These are phyloP conservation scores for Linanthus parryae DNA, from an alignment of 148 eudicot genomes.

Conservation along the genomic window DNA sequence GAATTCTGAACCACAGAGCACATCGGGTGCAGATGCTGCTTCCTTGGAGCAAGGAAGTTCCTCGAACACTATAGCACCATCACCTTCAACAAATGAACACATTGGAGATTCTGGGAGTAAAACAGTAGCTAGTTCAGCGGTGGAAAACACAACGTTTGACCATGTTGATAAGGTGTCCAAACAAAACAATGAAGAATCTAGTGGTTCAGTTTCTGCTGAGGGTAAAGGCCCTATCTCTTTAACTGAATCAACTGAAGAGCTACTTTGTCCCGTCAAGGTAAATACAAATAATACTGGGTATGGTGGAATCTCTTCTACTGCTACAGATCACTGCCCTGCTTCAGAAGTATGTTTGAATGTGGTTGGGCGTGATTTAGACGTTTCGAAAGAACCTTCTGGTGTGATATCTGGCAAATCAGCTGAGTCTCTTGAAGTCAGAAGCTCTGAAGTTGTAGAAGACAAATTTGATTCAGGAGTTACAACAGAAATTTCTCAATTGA, in stretches of 20 bases:
- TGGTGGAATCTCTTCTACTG: background rate
- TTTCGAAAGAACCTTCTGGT: slow-evolving; percentile 8
- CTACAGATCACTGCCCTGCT: slow-evolving; percentile 6
- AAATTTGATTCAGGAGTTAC: slow-evolving; percentile 11
- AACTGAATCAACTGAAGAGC: slow-evolving; percentile 8
- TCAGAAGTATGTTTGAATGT: background rate
- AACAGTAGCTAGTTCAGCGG: slow-evolving; percentile 3
- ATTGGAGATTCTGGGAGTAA: slow-evolving; percentile 9
- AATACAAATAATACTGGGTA: slow-evolving; percentile 3
- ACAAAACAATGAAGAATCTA: slow-evolving; percentile 1
- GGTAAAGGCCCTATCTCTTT: slow-evolving; percentile 5
- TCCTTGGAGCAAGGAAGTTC: slow-evolving; percentile 29
- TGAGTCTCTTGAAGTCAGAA: slow-evolving; percentile 7
- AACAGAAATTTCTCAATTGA: slow-evolving; percentile 14
- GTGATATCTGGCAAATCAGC: slow-evolving; percentile 10
- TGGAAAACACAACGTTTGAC: too few relatives aligned
- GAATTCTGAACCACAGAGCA: slow-evolving; percentile 20
- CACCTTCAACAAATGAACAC: slow-evolving; percentile 11
- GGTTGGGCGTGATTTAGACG: slow-evolving; percentile 9
- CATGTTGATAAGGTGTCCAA: slow-evolving; percentile 17
- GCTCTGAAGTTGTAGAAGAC: slow-evolving; percentile 12
- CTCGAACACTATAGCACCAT: slow-evolving; percentile 16
- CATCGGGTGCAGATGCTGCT: slow-evolving; percentile 17
- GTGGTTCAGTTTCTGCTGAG: slow-evolving; percentile 9
- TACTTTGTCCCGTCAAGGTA: slow-evolving; percentile 7